A percentile compares a stretch with the other conserved stretches of the same genome.
Conservation (phyloP, 2,329 filamentous ascomycete genomes). For the Paracorniculantispora psalliotae region DNA sequence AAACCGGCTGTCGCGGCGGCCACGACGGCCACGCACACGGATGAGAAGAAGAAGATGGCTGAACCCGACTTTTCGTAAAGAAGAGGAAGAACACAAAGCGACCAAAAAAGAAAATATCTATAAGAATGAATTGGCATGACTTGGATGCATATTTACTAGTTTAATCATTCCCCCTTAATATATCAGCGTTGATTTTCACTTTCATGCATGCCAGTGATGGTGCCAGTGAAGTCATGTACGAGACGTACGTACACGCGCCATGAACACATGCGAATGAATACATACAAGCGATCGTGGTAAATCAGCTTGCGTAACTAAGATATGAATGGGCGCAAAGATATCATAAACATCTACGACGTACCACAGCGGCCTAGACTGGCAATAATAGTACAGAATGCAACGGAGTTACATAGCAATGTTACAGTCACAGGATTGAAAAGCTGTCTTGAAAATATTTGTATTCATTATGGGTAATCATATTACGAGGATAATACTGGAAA, state of each 20-base stretch:
- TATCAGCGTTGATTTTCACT: neutral
- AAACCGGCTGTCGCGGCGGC: neutral
- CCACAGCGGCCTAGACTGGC: too few relatives aligned
- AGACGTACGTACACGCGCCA: too few relatives aligned
- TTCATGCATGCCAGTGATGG: neutral
- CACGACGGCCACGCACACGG: neutral
- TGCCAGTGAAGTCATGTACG: too few relatives aligned
- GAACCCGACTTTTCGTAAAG: neutral
- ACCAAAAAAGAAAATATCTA: neutral
- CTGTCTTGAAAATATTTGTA: neutral
- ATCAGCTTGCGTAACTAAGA: too few relatives aligned
- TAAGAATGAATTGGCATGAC: neutral
- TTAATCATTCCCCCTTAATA: conserved; percentile 9
- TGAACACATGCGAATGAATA: too few relatives aligned
- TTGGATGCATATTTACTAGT: neutral
- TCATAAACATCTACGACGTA: too few relatives aligned
- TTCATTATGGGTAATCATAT: too few relatives aligned
- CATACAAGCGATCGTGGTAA: too few relatives aligned
- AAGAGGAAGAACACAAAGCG: neutral
- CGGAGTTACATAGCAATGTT: too few relatives aligned
- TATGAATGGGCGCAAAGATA: too few relatives aligned
- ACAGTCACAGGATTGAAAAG: neutral
- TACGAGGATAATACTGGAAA: neutral
- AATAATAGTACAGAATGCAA: too few relatives aligned
- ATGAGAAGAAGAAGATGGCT: conserved; percentile 10